A percentile compares a stretch with the other conserved stretches of the same genome.
Evolutionary conservation across 805 yeast species (phyloP).

Genomic region (Vanderwaltozyma polyspora): DNA sequence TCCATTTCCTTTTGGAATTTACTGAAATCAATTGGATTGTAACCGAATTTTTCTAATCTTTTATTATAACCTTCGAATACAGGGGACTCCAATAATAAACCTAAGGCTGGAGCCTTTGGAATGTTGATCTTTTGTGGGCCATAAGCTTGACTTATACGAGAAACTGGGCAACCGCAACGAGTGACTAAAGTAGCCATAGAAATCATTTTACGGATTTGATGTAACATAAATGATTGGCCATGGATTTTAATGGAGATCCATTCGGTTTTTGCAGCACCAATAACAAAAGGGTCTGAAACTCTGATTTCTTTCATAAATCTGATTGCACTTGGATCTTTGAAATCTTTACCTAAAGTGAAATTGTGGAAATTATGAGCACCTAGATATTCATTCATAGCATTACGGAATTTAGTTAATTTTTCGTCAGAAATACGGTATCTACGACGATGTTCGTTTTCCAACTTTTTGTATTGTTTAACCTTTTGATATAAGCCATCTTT

Average conservation of each 20-base stretch:
- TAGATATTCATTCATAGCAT: slow-evolving; percentile 58
- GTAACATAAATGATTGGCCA: slow-evolving; percentile 97
- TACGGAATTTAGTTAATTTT: slow-evolving; percentile 52
- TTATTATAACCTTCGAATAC: slow-evolving; percentile 79
- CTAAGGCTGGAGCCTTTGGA: slow-evolving; percentile 96
- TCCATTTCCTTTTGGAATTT: slow-evolving; percentile 62
- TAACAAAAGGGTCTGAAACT: slow-evolving; percentile 82
- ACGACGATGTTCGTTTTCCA: slow-evolving; percentile 61
- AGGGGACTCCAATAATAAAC: slow-evolving; percentile 81
- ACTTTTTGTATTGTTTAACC: slow-evolving; percentile 42
- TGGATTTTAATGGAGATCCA: slow-evolving; percentile 95
- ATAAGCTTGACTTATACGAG: slow-evolving; percentile 69
- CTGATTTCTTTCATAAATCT: slow-evolving; percentile 71
- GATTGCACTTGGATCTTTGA: slow-evolving; percentile 73
- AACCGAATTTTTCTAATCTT: slow-evolving; percentile 62
- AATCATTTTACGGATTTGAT: slow-evolving; percentile 96
- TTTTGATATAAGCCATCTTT: slow-evolving; percentile 28
- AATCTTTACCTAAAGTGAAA: slow-evolving; percentile 71
- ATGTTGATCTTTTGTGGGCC: slow-evolving; percentile 66
- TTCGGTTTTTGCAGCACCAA: slow-evolving; percentile 83
- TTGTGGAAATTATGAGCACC: slow-evolving; percentile 92
- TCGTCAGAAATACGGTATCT: slow-evolving; percentile 53
- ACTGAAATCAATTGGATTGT: slow-evolving; percentile 59
- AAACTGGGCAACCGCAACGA: slow-evolving; percentile 74
- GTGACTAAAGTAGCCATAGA: slow-evolving; percentile 84